Conservation (phyloP, 805 yeast species). For the Kodamaea neixiangensis region DNA sequence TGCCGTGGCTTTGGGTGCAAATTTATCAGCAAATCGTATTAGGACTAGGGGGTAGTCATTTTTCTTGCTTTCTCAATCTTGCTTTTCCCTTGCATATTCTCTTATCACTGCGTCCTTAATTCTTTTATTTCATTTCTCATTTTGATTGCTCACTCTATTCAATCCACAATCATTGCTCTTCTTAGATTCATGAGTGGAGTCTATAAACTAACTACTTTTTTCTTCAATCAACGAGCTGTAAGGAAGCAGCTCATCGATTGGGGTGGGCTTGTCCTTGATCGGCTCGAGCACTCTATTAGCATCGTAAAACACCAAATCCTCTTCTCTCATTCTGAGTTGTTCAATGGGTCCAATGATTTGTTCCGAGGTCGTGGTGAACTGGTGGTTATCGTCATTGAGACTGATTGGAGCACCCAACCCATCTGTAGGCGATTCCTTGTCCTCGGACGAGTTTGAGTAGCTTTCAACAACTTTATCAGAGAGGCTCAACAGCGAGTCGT, state of each 20-base stretch:
- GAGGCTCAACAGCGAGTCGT: not conserved
- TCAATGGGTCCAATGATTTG: slow-evolving; percentile 5
- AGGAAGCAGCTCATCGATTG: slow-evolving; percentile 19
- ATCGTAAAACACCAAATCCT: not conserved
- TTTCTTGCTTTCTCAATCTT: too few species aligned
- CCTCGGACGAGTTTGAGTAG: not conserved
- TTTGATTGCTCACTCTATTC: not conserved
- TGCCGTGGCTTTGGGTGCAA: too few species aligned
- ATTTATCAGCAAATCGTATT: too few species aligned
- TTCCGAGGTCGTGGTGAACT: not conserved
- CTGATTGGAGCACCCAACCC: slow-evolving; percentile 7
- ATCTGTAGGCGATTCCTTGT: not conserved
- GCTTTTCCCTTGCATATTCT: too few species aligned
- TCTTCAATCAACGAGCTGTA: not conserved
- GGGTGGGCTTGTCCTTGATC: slow-evolving; percentile 26
- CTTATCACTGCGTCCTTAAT: too few species aligned
- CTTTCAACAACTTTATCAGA: not conserved
- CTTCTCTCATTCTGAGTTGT: slow-evolving; percentile 9
- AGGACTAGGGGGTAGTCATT: too few species aligned
- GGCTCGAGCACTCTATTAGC: slow-evolving; percentile 4
- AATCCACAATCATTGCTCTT: not conserved
- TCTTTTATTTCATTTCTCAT: too few species aligned
- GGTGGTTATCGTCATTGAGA: slow-evolving; percentile 1
- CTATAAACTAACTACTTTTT: not conserved
- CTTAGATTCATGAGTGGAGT: not conserved